Base-by-base conservation (phyloP, 768 basidiomycete genomes). In the Lentinus brumalis region DNA sequence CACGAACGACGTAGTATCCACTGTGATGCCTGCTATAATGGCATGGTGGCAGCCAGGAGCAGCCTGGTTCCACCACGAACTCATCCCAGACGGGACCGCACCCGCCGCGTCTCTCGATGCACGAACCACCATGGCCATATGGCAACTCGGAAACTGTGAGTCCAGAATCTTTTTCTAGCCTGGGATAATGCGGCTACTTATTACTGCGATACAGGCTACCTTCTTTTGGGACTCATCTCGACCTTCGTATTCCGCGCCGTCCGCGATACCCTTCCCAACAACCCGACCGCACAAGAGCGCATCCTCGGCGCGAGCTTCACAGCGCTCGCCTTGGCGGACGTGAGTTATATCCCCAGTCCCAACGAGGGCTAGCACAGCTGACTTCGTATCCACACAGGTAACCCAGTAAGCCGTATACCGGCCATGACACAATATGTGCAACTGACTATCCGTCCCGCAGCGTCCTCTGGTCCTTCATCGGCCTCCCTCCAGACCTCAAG, bases 251-350 rank as follows among this genome's bases (percentile, higher is more conserved):
- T 89, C 69, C 83, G 89, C 29, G 86, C 86, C 2, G 78, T 86
- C 29, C 75, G 87, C 61, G 86, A 90, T 65, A 75, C 86, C 0
- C 70, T 91, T 15, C 78, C 80, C 0, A 66, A 80, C 49, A 79
- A 88, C 65, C 83, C 81, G 3, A 78, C 76, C 18, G 83, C 83
- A 3, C 89, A 91, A 69, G 89, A 92, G 67, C 82, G 83, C 50
- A 82, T 92, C 55, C 66, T 91, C 10, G 87, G 88, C 26, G 81
- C 86, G 3, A 78, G 81, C 56, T 74, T 91, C 56, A 76, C 79
- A 40, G 86, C 86, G 2, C 78, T 91, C 50, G 86, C 84, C 4
- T 74, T 90, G 59, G 89, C 85, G 44, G 89, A 92, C 73, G 91
- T 91, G 65, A 70, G 87, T 71, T 3, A 14, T 16, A 5, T 8